Conservation (phyloP, 2,329 filamentous ascomycete genomes). For the Chaetomiaceae sp. region DNA sequence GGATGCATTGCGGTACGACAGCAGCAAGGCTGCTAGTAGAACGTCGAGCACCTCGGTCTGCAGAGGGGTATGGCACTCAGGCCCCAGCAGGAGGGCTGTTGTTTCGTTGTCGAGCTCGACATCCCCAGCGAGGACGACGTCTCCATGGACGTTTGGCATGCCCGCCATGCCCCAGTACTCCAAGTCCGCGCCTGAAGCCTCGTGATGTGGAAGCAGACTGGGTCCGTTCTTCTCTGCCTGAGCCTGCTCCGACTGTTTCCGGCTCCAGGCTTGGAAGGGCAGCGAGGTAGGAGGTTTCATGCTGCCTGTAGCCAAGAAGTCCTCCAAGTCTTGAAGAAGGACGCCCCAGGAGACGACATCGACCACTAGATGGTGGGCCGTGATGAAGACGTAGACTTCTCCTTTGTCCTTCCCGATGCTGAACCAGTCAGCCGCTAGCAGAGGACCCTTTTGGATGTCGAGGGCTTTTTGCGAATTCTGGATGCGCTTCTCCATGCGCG, state of each 20-base stretch:
- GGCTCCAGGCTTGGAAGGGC: slow-evolving; percentile 38
- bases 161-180: slow-evolving; percentile 29
- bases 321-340: slow-evolving; percentile 41
- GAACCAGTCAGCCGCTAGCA: slow-evolving; percentile 27
- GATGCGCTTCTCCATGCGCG: slow-evolving; percentile 24
- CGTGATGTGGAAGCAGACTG: slow-evolving; percentile 20
- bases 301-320: slow-evolving; percentile 29
- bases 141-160: slow-evolving; percentile 22
- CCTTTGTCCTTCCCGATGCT: slow-evolving; percentile 6
- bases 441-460: slow-evolving; percentile 26
- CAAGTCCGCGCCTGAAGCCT: slow-evolving; percentile 11
- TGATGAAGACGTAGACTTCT: slow-evolving; percentile 28
- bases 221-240: slow-evolving; percentile 14
- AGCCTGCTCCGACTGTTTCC: slow-evolving; percentile 28
- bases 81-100: slow-evolving; percentile 36
- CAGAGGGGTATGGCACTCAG: slow-evolving; percentile 30
- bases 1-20: slow-evolving; percentile 35
- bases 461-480: slow-evolving; percentile 19
- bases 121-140: slow-evolving; percentile 8
- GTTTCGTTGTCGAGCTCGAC: slow-evolving; percentile 17
- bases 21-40: slow-evolving; percentile 32
- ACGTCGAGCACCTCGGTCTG: slow-evolving; percentile 37
- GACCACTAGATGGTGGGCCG: slow-evolving; percentile 37
- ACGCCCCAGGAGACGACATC: slow-evolving; percentile 46
- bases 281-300: slow-evolving; percentile 11